A percentile compares a stretch with the other conserved stretches of the same genome.
These are phyloP conservation scores for Erysimum pusillum DNA, from an alignment of 441 rosid genomes.

Conservation along the genomic window DNA sequence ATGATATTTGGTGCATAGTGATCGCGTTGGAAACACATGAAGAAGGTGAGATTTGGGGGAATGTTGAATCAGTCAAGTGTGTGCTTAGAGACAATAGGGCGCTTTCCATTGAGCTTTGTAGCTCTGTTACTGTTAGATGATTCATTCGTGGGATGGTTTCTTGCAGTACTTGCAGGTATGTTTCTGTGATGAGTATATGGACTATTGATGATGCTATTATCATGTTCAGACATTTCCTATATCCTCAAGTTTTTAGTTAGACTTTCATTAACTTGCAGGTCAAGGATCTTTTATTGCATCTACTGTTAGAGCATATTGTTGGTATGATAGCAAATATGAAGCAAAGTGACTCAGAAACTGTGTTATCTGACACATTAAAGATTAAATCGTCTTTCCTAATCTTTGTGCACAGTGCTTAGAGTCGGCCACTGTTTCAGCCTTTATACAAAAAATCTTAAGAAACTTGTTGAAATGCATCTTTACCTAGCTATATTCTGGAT, in stretches of 20 bases:
- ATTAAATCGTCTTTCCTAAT: not conserved
- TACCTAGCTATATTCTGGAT: no score
- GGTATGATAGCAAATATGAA: not conserved
- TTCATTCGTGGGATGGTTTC: no score
- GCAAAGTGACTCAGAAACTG: not conserved
- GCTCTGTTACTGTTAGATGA: conserved; percentile 10
- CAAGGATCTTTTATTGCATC: not conserved
- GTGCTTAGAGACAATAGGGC: no score
- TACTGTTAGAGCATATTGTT: not conserved
- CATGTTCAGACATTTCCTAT: no score
- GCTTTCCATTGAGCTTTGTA: conserved; percentile 1
- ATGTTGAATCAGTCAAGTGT: no score
- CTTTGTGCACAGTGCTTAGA: no score
- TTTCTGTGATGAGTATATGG: not conserved
- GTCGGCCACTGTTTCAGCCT: no score
- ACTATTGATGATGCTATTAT: not conserved
- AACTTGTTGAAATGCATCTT: no score
- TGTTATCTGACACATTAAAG: not conserved
- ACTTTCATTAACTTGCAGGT: not conserved
- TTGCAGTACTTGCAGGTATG: not conserved
- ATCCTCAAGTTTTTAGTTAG: no score
- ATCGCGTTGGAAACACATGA: not conserved
- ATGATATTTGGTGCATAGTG: not conserved
- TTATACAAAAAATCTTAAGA: no score
- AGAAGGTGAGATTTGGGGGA: not conserved